phyloP scores from a whole-genome alignment of 2,329 filamentous ascomycete species.

The Nemania bipapillata region DNA sequence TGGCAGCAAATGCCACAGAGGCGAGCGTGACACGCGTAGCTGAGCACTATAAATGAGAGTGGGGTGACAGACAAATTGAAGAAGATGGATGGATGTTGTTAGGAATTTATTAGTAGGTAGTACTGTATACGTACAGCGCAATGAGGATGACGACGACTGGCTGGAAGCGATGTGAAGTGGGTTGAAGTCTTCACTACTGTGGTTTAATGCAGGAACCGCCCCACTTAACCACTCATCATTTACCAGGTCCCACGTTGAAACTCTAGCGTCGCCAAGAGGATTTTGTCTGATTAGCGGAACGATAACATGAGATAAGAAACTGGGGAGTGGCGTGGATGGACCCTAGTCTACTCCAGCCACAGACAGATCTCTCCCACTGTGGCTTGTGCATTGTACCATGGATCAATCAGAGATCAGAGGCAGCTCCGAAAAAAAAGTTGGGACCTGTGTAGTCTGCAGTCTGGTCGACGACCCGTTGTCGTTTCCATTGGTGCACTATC shows the following conservation, averaged over 20 bases:
- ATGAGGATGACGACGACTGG: slow-evolving; percentile 35
- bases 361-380: not conserved
- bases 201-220: slow-evolving; percentile 35
- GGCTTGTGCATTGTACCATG: slow-evolving; percentile 15
- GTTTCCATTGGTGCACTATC: slow-evolving; percentile 35
- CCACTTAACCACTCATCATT: slow-evolving; percentile 32
- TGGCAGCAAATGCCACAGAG: slow-evolving; percentile 36
- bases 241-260: slow-evolving; percentile 14
- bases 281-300: not conserved
- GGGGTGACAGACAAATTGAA: not conserved
- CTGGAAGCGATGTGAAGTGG: slow-evolving; percentile 28
- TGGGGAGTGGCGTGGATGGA: not conserved
- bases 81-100: slow-evolving; percentile 10
- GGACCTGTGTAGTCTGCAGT: slow-evolving; percentile 17
- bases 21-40: slow-evolving; percentile 7
- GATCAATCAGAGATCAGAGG: slow-evolving; percentile 22
- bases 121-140: not conserved
- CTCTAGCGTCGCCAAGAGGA: slow-evolving; percentile 9
- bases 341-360: not conserved
- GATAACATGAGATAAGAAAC: not conserved
- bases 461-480: slow-evolving; percentile 31
- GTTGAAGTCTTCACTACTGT: slow-evolving; percentile 6
- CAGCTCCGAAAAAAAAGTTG: slow-evolving; percentile 49
- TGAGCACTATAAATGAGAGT: slow-evolving; percentile 6
- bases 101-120: slow-evolving; percentile 4